A percentile compares a stretch with the other conserved stretches of the same genome.
Conservation (phyloP, 2,329 filamentous ascomycete species). For the Xylaria sp. region DNA sequence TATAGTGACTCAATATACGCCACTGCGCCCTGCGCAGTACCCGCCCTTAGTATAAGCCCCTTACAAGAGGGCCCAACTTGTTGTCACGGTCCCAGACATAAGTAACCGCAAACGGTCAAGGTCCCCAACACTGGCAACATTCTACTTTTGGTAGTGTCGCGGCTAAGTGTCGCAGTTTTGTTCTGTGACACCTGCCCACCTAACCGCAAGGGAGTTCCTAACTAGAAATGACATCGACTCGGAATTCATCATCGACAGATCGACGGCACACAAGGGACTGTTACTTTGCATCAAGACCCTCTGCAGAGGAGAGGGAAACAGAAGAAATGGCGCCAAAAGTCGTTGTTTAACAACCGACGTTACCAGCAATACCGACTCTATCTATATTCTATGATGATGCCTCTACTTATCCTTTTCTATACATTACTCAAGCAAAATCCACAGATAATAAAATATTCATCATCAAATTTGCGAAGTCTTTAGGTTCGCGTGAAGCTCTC, state of each 20-base stretch:
- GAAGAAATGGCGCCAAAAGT: neutral
- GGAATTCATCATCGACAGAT: slow-evolving; percentile 43
- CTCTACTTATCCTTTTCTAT: slow-evolving; percentile 43
- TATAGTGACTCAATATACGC: no score
- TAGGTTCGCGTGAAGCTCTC: slow-evolving; percentile 35
- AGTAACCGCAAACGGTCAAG: no score
- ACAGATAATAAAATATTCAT: slow-evolving; percentile 39
- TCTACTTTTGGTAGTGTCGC: no score
- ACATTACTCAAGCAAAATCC: slow-evolving; percentile 31
- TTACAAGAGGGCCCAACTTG: no score
- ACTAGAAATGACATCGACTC: slow-evolving; percentile 31
- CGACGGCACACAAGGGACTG: slow-evolving; percentile 42
- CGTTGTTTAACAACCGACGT: neutral
- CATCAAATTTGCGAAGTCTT: slow-evolving; percentile 37
- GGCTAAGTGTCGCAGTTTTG: slow-evolving; percentile 48
- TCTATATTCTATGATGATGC: slow-evolving; percentile 40
- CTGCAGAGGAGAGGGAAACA: slow-evolving; percentile 6
- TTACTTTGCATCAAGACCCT: slow-evolving; percentile 46
- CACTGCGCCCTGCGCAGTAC: no score
- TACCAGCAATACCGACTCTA: neutral
- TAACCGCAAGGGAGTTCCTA: slow-evolving; percentile 48
- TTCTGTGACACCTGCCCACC: slow-evolving; percentile 48
- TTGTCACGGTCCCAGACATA: no score
- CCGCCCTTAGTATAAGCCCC: no score
- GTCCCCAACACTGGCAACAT: no score